Evolutionary conservation across 1,284 basidiomycete genomes (phyloP).

Genomic region (Lignosus rhinocerotis): DNA sequence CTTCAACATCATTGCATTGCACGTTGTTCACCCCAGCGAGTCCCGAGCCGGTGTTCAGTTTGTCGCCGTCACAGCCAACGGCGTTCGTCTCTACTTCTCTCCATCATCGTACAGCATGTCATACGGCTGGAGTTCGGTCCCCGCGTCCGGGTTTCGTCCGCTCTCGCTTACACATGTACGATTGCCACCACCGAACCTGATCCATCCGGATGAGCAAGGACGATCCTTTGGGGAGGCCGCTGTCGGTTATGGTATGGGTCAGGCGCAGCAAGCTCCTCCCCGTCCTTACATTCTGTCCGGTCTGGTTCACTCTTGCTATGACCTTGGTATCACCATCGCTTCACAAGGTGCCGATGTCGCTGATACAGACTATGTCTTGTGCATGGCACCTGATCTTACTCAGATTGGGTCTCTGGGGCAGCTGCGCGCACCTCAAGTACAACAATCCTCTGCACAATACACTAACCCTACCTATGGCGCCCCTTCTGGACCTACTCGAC

Average conservation of each 20-base stretch:
- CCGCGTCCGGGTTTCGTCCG: constrained; percentile 42
- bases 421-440: constrained; percentile 42
- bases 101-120: constrained; percentile 41
- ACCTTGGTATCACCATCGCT: constrained; percentile 63
- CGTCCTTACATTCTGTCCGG: constrained; percentile 57
- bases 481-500: constrained; percentile 47
- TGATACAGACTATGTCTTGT: constrained; percentile 74
- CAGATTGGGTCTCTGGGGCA: constrained; percentile 66
- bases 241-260: constrained; percentile 46
- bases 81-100: constrained; percentile 80
- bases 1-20: constrained; percentile 66
- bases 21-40: constrained; percentile 62
- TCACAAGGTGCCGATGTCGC: constrained; percentile 73
- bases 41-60: constrained; percentile 71
- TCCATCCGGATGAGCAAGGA: constrained; percentile 72
- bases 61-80: constrained; percentile 78
- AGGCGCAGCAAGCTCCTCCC: constrained; percentile 41
- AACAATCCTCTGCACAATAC: constrained; percentile 41
- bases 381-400: constrained; percentile 76
- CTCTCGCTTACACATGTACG: constrained; percentile 77
- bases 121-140: constrained; percentile 46
- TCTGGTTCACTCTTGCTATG: constrained; percentile 61
- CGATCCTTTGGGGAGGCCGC: constrained; percentile 45
- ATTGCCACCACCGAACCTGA: constrained; percentile 72
- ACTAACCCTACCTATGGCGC: constrained; percentile 40